These are phyloP conservation scores for Neurospora hispaniola DNA, from an alignment of 495 filamentous ascomycete genomes.

Conservation along the genomic window DNA sequence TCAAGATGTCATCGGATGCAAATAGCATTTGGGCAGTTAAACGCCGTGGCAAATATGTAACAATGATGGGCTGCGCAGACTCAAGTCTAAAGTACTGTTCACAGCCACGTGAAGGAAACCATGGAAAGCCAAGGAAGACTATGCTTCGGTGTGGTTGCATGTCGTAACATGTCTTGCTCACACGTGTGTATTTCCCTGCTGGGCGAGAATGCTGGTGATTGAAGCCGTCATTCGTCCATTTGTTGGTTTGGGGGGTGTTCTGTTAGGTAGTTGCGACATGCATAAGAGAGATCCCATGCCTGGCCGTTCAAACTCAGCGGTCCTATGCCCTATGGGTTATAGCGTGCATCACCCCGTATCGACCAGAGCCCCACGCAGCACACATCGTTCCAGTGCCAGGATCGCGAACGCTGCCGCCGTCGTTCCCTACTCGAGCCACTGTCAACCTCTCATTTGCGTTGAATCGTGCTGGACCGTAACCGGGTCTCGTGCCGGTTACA, in stretches of 20 bases:
- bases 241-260: not conserved
- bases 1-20: not conserved
- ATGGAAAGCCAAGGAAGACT: not conserved
- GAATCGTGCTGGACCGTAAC: not conserved
- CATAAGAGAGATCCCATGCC: not conserved
- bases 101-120: not conserved
- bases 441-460: not conserved
- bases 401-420: not conserved
- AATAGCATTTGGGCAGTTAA: not conserved
- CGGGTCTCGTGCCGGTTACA: not conserved
- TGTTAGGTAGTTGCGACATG: not conserved
- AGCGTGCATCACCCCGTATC: not conserved
- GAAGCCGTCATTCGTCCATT: not conserved
- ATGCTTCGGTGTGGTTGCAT: not conserved
- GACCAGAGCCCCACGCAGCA: not conserved
- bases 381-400: not conserved
- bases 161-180: not conserved
- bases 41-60: not conserved
- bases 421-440: not conserved
- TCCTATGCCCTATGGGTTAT: not conserved
- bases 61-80: not conserved
- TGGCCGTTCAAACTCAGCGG: not conserved
- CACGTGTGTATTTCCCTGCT: not conserved
- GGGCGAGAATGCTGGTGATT: not conserved
- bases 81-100: not conserved